phyloP scores from a whole-genome alignment of 345 rosid genomes.

The Murraya koenigii region DNA sequence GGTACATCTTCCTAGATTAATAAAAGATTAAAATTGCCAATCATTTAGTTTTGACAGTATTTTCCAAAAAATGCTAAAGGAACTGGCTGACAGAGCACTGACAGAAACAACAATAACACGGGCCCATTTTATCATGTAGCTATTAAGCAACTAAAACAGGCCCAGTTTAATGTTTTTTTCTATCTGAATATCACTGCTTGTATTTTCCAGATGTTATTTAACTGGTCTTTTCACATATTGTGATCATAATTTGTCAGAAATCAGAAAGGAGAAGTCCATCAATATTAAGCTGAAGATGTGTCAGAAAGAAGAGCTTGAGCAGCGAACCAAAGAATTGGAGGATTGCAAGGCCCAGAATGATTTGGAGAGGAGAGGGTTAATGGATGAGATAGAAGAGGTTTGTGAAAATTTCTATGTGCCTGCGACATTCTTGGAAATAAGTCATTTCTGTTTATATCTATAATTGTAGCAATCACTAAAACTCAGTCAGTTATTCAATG shows the following conservation, averaged over 20 bases:
- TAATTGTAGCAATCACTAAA: background rate
- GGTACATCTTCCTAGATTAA: background rate
- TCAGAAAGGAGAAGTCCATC: background rate
- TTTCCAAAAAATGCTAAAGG: too few relatives aligned
- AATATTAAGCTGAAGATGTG: slow-evolving; percentile 6
- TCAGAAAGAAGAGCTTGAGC: slow-evolving; percentile 6
- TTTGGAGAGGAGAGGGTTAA: background rate
- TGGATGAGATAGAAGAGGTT: slow-evolving; percentile 9
- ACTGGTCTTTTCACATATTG: background rate
- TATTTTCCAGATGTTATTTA: too few relatives aligned
- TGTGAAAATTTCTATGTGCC: background rate
- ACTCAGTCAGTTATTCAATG: background rate
- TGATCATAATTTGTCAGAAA: slow-evolving; percentile 14
- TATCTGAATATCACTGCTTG: too few relatives aligned
- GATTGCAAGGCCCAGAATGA: slow-evolving; percentile 9
- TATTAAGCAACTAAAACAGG: too few relatives aligned
- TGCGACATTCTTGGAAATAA: background rate
- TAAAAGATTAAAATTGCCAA: background rate
- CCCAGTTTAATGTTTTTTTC: too few relatives aligned
- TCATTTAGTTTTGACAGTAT: background rate
- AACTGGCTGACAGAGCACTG: too few relatives aligned
- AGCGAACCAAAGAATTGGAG: slow-evolving; percentile 4
- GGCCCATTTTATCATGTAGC: too few relatives aligned
- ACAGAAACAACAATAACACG: too few relatives aligned
- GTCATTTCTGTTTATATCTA: background rate